These are phyloP conservation scores for Zasmidium angulare DNA, from an alignment of 2,329 filamentous ascomycete species.

Conservation along the genomic window DNA sequence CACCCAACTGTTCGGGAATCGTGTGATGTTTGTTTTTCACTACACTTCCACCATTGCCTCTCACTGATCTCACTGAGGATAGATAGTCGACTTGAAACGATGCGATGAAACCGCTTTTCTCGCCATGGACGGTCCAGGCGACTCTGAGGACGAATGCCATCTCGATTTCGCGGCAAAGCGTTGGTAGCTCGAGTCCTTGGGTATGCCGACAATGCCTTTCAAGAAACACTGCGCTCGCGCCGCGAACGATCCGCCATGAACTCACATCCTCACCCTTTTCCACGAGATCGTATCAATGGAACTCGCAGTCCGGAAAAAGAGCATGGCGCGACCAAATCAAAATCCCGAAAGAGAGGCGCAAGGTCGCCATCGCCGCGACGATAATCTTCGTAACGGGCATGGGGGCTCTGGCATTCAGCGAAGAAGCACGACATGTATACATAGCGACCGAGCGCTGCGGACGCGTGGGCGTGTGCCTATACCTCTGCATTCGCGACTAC, in stretches of 20 bases:
- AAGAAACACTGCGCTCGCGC: constrained; percentile 7
- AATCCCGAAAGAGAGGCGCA: constrained; percentile 22
- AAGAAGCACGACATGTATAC: constrained; percentile 74
- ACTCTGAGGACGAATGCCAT: background rate
- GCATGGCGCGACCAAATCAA: constrained; percentile 30
- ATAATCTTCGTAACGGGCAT: constrained; percentile 35
- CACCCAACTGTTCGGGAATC: background rate
- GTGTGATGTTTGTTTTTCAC: background rate
- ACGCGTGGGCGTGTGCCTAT: constrained; percentile 72
- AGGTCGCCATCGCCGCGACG: constrained; percentile 33
- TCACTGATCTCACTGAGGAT: too few species aligned
- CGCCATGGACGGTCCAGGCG: constrained; percentile 18
- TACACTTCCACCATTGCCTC: too few species aligned
- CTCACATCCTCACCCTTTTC: constrained; percentile 13
- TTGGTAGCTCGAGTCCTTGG: constrained; percentile 12
- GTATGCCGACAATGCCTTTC: constrained; percentile 27
- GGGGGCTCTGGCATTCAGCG: constrained; percentile 52
- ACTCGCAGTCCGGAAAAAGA: constrained; percentile 28
- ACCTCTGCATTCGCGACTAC: constrained; percentile 92
- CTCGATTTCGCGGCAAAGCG: background rate
- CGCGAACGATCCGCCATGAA: background rate
- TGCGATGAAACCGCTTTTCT: constrained; percentile 26
- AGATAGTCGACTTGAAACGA: constrained; percentile 17
- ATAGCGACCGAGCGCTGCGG: constrained; percentile 74
- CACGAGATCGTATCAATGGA: constrained; percentile 10